Conservation (phyloP, 441 rosid species). For the Pelargonium citronellum region DNA sequence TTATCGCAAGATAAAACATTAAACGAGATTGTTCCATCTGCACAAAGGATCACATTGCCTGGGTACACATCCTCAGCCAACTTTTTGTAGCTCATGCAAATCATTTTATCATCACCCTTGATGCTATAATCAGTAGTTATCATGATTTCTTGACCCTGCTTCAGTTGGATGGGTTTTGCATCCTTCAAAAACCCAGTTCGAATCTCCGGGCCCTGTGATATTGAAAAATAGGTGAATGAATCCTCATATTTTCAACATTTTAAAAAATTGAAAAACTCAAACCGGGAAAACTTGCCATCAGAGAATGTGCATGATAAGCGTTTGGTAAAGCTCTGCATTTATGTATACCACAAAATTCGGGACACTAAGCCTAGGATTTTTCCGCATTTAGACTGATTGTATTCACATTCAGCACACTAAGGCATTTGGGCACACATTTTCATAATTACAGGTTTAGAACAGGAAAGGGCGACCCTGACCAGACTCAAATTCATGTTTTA, state of each 20-base stretch:
- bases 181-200: constrained; percentile 90
- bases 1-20: constrained; percentile 64
- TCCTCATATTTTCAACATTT: neutral
- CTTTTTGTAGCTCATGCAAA: constrained; percentile 92
- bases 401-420: neutral
- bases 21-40: constrained; percentile 88
- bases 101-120: constrained; percentile 64
- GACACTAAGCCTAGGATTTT: neutral
- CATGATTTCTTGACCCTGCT: constrained; percentile 72
- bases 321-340: neutral
- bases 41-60: constrained; percentile 77
- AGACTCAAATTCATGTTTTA: neutral
- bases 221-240: neutral
- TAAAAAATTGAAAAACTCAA: neutral
- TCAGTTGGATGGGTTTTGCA: constrained; percentile 69
- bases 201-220: constrained; percentile 82
- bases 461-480: neutral
- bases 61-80: constrained; percentile 71
- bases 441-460: neutral
- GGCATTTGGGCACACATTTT: neutral
- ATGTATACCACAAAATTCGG: neutral
- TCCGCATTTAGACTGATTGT: neutral
- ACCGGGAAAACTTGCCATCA: neutral
- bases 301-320: neutral
- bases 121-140: constrained; percentile 68